These are phyloP conservation scores for Kodamaea ohmeri DNA, from an alignment of 1,139 yeast species.

Conservation along the genomic window DNA sequence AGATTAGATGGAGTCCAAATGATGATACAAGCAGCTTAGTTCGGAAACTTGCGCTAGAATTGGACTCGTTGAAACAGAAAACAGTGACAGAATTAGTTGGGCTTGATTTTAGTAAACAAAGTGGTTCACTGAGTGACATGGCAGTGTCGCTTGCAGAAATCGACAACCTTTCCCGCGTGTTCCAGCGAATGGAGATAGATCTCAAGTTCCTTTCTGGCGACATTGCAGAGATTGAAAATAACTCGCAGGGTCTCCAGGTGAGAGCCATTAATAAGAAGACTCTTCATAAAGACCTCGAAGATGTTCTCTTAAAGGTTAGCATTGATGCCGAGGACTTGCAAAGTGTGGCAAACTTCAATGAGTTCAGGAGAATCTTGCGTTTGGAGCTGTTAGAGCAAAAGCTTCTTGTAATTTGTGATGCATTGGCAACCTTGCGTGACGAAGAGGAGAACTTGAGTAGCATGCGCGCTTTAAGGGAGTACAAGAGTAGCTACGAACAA, in stretches of 20 bases:
- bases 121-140: constrained; percentile 35
- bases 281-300: constrained; percentile 65
- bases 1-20: constrained; percentile 66
- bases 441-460: constrained; percentile 53
- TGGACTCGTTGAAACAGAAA: constrained; percentile 36
- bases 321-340: constrained; percentile 56
- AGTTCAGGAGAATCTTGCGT: constrained; percentile 47
- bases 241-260: constrained; percentile 81
- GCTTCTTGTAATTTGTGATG: constrained; percentile 59
- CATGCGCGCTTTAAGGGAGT: constrained; percentile 74
- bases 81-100: constrained; percentile 38
- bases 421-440: constrained; percentile 59
- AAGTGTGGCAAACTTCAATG: constrained; percentile 45
- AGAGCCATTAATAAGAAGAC: constrained; percentile 77
- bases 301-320: constrained; percentile 66
- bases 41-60: constrained; percentile 47
- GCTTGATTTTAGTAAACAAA: constrained; percentile 41
- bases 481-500: constrained; percentile 57
- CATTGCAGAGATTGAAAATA: constrained; percentile 67
- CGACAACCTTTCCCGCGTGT: constrained; percentile 54
- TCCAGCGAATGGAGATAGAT: constrained; percentile 44
- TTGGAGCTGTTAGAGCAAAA: constrained; percentile 54
- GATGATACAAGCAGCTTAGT: constrained; percentile 62
- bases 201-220: constrained; percentile 55
- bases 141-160: constrained; percentile 57